phyloP scores from a whole-genome alignment of 306 rosid genomes.

The Rosa lucieae region DNA sequence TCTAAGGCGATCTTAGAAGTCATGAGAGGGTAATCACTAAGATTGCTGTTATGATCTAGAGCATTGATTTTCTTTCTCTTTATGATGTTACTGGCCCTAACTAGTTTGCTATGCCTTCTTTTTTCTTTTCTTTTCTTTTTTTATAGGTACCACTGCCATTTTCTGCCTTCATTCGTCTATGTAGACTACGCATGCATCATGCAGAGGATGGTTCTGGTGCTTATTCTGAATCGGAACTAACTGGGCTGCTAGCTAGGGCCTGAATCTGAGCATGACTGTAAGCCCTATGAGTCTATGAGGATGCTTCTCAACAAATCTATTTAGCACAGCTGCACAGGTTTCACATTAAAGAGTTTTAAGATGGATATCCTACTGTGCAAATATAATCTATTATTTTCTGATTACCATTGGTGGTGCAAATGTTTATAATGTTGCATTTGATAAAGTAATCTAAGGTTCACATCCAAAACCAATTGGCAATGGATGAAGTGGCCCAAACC shows the following conservation, averaged over 20 bases:
- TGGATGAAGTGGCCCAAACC: no score
- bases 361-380: constrained; percentile 5
- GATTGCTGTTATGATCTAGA: not conserved
- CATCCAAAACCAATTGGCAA: no score
- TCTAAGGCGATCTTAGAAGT: constrained; percentile 88
- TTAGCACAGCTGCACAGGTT: constrained; percentile 87
- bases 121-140: constrained; percentile 23
- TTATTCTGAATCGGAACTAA: constrained; percentile 23
- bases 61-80: constrained; percentile 4
- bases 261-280: constrained; percentile 31
- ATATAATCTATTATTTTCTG: constrained; percentile 18
- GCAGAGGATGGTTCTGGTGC: constrained; percentile 30
- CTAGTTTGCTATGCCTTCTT: constrained; percentile 9
- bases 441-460: no score
- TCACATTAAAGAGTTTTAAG: constrained; percentile 18
- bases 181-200: constrained; percentile 54
- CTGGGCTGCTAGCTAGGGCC: constrained; percentile 17
- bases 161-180: constrained; percentile 60
- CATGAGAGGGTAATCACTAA: constrained; percentile 69
- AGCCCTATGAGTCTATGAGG: constrained; percentile 37
- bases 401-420: not conserved
- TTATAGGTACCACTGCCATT: constrained; percentile 73
- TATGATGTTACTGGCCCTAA: constrained; percentile 9
- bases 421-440: not conserved
- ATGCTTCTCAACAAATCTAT: constrained; percentile 63